Percentiles rank a stretch among this genome's conserved stretches.
Conservation (phyloP, 164 flowering plant species). For the Aristolochia fimbriata region DNA sequence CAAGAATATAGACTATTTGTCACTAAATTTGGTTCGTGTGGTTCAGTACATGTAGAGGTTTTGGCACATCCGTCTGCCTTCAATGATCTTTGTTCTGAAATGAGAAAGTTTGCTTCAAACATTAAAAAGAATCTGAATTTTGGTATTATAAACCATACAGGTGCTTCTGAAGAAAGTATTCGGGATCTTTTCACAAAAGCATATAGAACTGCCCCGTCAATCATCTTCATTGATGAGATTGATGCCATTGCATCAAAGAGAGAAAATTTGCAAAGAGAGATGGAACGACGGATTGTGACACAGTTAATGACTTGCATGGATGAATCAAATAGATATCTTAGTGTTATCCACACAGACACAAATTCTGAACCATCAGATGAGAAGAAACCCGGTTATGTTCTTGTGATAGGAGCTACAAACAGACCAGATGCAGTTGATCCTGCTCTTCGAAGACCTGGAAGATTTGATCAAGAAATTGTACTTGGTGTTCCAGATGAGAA, state of each 20-base stretch:
- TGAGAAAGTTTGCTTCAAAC: too few species aligned
- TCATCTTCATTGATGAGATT: conserved; percentile 93
- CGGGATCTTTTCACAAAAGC: conserved; percentile 84
- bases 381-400: conserved; percentile 49
- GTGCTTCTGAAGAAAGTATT: conserved; percentile 90
- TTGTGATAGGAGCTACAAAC: conserved; percentile 96
- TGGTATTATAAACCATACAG: conserved; percentile 21
- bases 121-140: background rate
- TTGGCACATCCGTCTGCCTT: too few species aligned
- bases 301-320: conserved; percentile 96
- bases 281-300: conserved; percentile 87
- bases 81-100: too few species aligned
- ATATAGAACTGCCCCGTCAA: conserved; percentile 85
- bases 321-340: conserved; percentile 35
- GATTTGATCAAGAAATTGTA: conserved; percentile 79
- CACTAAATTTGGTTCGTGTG: too few species aligned
- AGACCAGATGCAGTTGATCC: conserved; percentile 89
- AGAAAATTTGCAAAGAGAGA: conserved; percentile 76
- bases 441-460: conserved; percentile 83
- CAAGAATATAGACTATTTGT: too few species aligned
- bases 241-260: conserved; percentile 95
- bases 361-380: conserved; percentile 29
- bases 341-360: conserved; percentile 17
- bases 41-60: too few species aligned
- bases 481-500: conserved; percentile 79